These are phyloP conservation scores for Stagonosporopsis rhizophila DNA, from an alignment of 2,329 filamentous ascomycete genomes.

Conservation along the genomic window DNA sequence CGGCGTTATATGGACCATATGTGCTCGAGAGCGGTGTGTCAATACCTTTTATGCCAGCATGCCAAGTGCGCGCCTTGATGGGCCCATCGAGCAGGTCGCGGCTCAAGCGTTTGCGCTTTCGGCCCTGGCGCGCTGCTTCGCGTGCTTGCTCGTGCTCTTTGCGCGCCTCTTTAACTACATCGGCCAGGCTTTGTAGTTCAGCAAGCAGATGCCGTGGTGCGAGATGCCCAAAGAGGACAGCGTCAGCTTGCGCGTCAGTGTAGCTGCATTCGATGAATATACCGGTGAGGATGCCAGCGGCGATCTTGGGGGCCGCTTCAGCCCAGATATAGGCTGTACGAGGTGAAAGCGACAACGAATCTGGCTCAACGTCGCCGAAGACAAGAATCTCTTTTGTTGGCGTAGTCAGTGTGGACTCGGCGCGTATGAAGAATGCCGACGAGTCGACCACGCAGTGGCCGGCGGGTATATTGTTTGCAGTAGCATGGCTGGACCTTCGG, in stretches of 20 bases:
- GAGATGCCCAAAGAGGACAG: constrained; percentile 85
- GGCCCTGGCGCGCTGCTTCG: constrained; percentile 52
- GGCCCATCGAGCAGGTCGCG: constrained; percentile 40
- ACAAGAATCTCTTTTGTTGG: constrained; percentile 75
- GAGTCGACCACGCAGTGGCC: constrained; percentile 78
- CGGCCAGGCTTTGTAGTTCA: constrained; percentile 76
- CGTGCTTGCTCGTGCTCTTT: constrained; percentile 44
- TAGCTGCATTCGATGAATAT: constrained; percentile 98
- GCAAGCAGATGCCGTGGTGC: constrained; percentile 82
- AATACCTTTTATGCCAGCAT: constrained; percentile 19
- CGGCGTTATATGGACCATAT: constrained; percentile 12
- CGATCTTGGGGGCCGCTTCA: constrained; percentile 86
- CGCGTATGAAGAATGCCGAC: constrained; percentile 91
- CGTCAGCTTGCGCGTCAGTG: constrained; percentile 78
- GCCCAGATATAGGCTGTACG: constrained; percentile 85
- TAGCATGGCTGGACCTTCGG: constrained; percentile 24
- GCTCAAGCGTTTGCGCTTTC: constrained; percentile 69
- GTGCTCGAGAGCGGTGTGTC: constrained; percentile 23
- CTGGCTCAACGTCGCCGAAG: constrained; percentile 95
- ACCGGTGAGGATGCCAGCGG: constrained; percentile 71
- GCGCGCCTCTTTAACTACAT: constrained; percentile 67
- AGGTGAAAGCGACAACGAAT: constrained; percentile 80
- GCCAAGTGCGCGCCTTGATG: constrained; percentile 20
- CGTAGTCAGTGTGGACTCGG: constrained; percentile 57
- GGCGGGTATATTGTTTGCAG: constrained; percentile 30